Evolutionary conservation across 2,329 filamentous ascomycete species (phyloP), one percentile per base, ranked within the genome.

Genomic region (Diaporthe eres): DNA sequence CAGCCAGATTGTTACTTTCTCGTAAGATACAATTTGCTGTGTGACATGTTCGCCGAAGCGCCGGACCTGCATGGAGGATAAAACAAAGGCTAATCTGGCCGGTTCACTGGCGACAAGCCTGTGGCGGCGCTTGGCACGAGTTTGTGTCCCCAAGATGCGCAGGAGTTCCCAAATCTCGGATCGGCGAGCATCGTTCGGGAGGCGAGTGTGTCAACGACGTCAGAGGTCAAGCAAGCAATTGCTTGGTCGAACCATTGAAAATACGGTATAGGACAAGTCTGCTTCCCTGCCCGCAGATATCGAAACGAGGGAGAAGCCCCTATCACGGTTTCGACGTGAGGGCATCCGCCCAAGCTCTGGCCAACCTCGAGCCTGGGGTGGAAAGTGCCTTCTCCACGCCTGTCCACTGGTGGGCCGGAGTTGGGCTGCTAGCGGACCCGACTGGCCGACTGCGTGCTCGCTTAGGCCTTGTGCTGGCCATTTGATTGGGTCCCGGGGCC

Each of bases 301-400:
- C 65, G 65, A 70, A 70, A 70, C 65, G 47, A 42, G 4, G 34
- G 31, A 53, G 44, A 39, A 39, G 65, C 65, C 65, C 65, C 65
- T 70, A 70, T 70, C 65, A 70, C 65, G 65, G 65, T 70, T 70
- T 70, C 65, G 65, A 42, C 44, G 63, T 68, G 8, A 25, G 49
- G 19, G 7, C 17, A 70, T 55, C 49, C 65, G 65, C 65, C 44
- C 34, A 70, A 28, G 65, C 34, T 53, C 47, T 25, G 51, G 49
- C 65, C 65, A 70, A 68, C 63, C 47, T 53, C 63, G 47, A 68
- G 63, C 47, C 39, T 37, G 31, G 28, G 47, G 47, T 39, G 44
- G 2, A 67, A 67, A 37, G 63, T n/a, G 25, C 19, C 17, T 61
- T 39, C 37, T 61, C 58, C 22, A 61, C 22, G 37, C 58, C 13